Conservation (phyloP, 352 stramenopile genomes). For the Phytophthora ohioensis region DNA sequence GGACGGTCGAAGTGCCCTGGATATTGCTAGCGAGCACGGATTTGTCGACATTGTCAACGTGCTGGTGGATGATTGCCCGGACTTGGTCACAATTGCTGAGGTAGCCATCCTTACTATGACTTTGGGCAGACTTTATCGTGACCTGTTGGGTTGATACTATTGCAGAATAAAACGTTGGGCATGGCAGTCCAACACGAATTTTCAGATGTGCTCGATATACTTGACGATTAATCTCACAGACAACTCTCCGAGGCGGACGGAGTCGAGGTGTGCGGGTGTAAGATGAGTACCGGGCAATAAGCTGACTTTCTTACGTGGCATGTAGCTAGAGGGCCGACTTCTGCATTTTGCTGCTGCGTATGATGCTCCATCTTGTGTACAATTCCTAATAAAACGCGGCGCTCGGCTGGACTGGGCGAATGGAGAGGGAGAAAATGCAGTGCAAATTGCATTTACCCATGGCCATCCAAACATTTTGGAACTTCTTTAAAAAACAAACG, state of each 20-base stretch:
- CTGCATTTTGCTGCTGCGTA: conserved; percentile 15
- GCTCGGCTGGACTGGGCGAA: conserved; percentile 6
- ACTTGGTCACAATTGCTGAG: conserved; percentile 18
- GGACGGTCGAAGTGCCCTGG: conserved; percentile 37
- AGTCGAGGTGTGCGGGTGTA: neutral
- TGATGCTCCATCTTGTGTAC: conserved; percentile 13
- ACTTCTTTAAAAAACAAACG: neutral
- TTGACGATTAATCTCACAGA: no score
- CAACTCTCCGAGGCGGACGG: no score
- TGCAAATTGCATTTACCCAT: conserved; percentile 13
- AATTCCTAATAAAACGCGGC: conserved; percentile 13
- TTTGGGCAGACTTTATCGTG: neutral
- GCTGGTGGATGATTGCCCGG: conserved; percentile 21
- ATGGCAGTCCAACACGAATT: neutral
- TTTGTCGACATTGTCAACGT: conserved; percentile 45
- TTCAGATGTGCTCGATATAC: no score
- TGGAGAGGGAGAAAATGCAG: neutral
- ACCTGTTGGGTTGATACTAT: neutral
- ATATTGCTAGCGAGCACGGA: conserved; percentile 49
- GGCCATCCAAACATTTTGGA: conserved; percentile 14
- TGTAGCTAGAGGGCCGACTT: conserved; percentile 17
- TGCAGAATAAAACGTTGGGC: conserved; percentile 16
- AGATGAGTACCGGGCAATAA: neutral
- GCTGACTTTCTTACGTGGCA: neutral
- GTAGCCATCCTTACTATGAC: conserved; percentile 3